Evolutionary conservation across 371 early-diverging fungal genomes (phyloP), one percentile per base, ranked within the genome.

Genomic region (Mucor velutinosus): DNA sequence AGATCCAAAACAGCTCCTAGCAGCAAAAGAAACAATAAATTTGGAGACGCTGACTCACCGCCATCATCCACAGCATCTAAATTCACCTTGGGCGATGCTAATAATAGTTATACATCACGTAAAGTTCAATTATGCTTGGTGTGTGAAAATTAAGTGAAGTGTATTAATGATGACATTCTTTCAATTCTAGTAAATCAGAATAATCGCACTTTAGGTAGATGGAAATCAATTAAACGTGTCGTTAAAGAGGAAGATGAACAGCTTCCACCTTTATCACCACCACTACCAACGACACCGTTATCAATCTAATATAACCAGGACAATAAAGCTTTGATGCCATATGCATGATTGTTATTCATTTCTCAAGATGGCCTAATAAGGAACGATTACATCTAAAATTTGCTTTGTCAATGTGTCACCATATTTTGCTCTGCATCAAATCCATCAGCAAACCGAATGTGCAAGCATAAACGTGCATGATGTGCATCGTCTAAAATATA

Each of bases 1-100:
- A 33, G 75, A 59, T 66, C 76, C 10, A 65, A 73, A 15, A 76
- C 76, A 14, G 55, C 65, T 21, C 76, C 76, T 15, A 72, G 65
- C n/a, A 63, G n/a, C 19, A 45, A 45, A 17, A 45, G 43, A 59
- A n/a, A 67, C 33, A 37, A 65, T 23, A 66, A 60, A 47, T 62
- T 15, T 23, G 67, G 60, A 32, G 62, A 70, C 25, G 17, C 58
- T 60, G 74, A 73, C 23, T 43, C 65, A n/a, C 66, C 11, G 56
- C 69, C 17, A 57, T 69, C 45, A 58, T 70, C 43, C 60, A 67
- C 35, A 58, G 29, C 25, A 60, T 37, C 23, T 21, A 45, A 45
- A 45, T 45, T 45, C 7, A 45, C 19, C 19, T 19, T 45, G 19
- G 45, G 45, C 3, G 19, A 49, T 27, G 53, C 27, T 27, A 61